Evolutionary conservation across 768 basidiomycete species (phyloP), one percentile per base, ranked within the genome.

Genomic region (Tulasnella sp.): DNA sequence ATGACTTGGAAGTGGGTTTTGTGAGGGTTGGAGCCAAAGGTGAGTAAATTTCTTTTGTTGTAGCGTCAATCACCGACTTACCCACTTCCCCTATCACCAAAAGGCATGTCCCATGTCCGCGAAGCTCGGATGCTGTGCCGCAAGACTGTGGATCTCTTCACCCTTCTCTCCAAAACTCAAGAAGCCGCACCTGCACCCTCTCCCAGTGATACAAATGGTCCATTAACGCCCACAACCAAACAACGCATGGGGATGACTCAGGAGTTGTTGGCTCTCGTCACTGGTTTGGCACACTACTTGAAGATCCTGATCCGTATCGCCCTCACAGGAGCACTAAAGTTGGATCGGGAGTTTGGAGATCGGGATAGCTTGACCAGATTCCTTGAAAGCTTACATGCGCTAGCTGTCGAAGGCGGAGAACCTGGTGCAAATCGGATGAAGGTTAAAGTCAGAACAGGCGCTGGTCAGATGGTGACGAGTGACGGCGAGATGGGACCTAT

Each of bases 221-320:
- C n/a, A n/a, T n/a, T n/a, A n/a, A n/a, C n/a, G n/a, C 29, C 27
- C n/a, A 34, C 37, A 6, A 25, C 32, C 13, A 47, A 16, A 7
- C 80, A 85, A 53, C 72, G 88, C 59, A 89, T 90, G 79, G 87
- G 85, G 45, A 92, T 98, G 81, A 96, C 92, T 15, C 88, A 96
- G 66, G 95, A 98, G 60, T 72, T 99, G 10, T 79, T 98, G 31
- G 90, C 92, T 15, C 79, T 99, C 42, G 95, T 99, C 56, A 99
- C 95, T 0, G 93, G 95, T n/a, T 74, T 99, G 31, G 95, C 95
- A 4, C 95, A 99, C 67, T 98, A 99, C 67, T 81, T 99, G 63
- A 99, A 99, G 71, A 98, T 99, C 67, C 79, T 99, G 48, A 99
- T 99, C 57, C 84, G 95, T 45, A 98, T 99, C 56, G 91, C 95